Conservation (phyloP, 257 asterid species). For the Fraxinus cuspidata region DNA sequence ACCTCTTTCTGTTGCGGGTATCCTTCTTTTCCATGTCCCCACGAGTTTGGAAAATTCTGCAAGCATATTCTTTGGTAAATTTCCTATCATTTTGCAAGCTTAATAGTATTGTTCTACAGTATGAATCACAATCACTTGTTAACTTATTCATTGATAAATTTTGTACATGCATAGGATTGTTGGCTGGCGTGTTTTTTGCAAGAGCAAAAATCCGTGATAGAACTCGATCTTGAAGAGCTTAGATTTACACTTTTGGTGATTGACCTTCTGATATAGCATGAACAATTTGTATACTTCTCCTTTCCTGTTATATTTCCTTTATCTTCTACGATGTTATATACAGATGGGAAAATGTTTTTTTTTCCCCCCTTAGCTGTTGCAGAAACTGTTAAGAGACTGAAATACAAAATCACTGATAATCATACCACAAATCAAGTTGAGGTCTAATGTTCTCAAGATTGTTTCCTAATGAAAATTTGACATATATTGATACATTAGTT, state of each 20-base stretch:
- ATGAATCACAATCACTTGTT: constrained; percentile 14
- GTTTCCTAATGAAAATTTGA: no score
- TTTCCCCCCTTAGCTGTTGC: neutral
- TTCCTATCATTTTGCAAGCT: neutral
- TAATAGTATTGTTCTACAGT: neutral
- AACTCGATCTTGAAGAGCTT: constrained; percentile 34
- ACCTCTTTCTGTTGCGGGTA: constrained; percentile 92
- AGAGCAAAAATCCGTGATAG: constrained; percentile 76
- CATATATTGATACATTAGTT: no score
- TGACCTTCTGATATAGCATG: neutral
- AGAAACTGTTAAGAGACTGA: neutral
- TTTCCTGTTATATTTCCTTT: neutral
- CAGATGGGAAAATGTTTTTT: neutral
- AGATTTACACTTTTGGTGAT: neutral
- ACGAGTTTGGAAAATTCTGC: constrained; percentile 83
- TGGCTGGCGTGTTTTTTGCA: constrained; percentile 89
- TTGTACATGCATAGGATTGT: constrained; percentile 49
- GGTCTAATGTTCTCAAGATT: no score
- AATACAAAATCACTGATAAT: neutral
- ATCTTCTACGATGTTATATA: neutral
- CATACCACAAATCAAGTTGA: neutral
- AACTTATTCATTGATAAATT: neutral
- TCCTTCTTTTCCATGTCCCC: constrained; percentile 75
- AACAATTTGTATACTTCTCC: neutral
- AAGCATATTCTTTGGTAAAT: constrained; percentile 81